A percentile compares a stretch with the other conserved stretches of the same genome.
These are phyloP conservation scores for Gracilaria vermiculophylla DNA, from an alignment of 23 red algal genomes.

Conservation along the genomic window DNA sequence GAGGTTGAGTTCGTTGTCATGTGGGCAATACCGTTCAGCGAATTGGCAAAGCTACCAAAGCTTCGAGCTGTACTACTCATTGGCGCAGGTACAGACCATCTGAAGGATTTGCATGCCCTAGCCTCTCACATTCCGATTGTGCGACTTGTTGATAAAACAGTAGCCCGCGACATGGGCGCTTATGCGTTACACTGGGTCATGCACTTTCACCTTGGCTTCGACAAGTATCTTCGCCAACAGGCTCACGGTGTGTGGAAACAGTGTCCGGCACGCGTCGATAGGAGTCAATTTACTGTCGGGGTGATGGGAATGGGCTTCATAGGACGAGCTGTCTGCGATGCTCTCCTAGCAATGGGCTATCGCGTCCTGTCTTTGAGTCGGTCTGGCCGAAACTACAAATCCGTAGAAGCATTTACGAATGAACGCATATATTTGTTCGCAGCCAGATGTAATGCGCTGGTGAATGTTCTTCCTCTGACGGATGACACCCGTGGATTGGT, in stretches of 20 bases:
- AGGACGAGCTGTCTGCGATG: not conserved
- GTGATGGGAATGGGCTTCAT: not conserved
- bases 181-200: not conserved
- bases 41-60: not conserved
- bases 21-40: not conserved
- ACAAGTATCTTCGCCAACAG: not conserved
- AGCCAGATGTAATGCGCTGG: not conserved
- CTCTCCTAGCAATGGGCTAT: not conserved
- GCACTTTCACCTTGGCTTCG: not conserved
- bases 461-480: slow-evolving; percentile 7
- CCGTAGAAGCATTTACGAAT: not conserved
- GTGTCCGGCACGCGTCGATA: not conserved
- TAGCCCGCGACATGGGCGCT: not conserved
- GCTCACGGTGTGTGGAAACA: not conserved
- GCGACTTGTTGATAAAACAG: not conserved
- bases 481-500: not conserved
- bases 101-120: not conserved
- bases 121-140: not conserved
- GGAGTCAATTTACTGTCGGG: not conserved
- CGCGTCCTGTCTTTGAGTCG: not conserved
- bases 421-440: not conserved
- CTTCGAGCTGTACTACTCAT: not conserved
- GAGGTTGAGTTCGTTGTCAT: not conserved
- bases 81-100: not conserved
- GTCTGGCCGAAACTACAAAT: not conserved